Base-by-base conservation (phyloP, 2,329 filamentous ascomycete genomes). In the Fusarium goolgardi region DNA sequence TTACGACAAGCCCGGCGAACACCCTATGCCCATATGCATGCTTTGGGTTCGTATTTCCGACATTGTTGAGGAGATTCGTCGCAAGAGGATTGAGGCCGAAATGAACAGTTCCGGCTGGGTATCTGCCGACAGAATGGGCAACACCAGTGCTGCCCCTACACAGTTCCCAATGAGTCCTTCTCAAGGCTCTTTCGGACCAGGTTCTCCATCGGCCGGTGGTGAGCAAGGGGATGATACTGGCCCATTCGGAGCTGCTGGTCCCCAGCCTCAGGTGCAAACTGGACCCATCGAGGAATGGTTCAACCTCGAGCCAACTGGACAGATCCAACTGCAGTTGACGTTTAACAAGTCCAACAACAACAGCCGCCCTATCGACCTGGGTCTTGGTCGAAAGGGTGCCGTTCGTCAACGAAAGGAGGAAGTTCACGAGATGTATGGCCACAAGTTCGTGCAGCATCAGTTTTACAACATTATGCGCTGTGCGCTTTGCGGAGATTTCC, bases 381-480 rank as follows among this genome's bases (percentile, higher is more conserved):
- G 96, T 76, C 89, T 99, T 68, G 93, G 93, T 69, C 92, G 96
- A 77, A 97, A 97, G 82, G 96, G 95, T 75, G 96, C 96, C 68
- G 94, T 99, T 71, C 93, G 96, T 71, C 95, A 99, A 81, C 93
- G 93, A 76, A 99, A 99, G 83, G 96, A 99, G 80, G 94, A 98
- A 75, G 91, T 99, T 6, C 93, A 97, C 81, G 96, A 99, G 82
- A 97, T 97, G 85, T 97, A 97, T 78, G 96, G 96, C 49, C 96
- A 99, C 89, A 99, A 98, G 82, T 99, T 99, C 77, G 91, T 98
- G 57, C 92, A 96, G 76, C 94, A 97, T 78, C 96, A 97, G 79
- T 99, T 99, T 81, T 99, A 98, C 89, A 99, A 98, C 85, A 97
- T 99, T 77, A 99, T 99, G 96, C 95, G 96, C 66, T 99, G 96